Base-by-base conservation (phyloP, 306 rosid genomes). In the Cucurbita maxima region DNA sequence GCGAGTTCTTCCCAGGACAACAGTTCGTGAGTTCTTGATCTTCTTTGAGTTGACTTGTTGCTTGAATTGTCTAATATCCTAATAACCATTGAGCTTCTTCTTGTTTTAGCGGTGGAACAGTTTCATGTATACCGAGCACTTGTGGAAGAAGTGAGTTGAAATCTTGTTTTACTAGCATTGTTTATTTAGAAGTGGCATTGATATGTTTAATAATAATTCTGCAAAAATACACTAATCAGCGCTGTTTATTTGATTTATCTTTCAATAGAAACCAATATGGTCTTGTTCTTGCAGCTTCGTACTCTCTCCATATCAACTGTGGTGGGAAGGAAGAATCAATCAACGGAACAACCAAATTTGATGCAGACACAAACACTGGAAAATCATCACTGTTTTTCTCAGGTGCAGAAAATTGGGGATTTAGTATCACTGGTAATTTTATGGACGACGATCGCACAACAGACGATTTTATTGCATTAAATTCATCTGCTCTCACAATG, bases 221-320 rank as follows among this genome's bases (percentile, higher is more conserved):
- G 19, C 5, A 34, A 61, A 25, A 61, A 36, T 60, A 36, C 13
- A 34, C 12, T 34, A 25, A 7, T 34, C 11, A 61, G 47, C 10
- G 38, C 44, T 36, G 16, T 60, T 61, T 48, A n/a, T 18, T 67
- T 67, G 36, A 47, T 9, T 56, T 76, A 30, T 53, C 10, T 50
- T 15, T 61, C 10, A 38, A 15, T 37, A 6, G 47, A 36, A 61
- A 61, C 48, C 48, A 48, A 48, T 47, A 69, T 54, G 66, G 57
- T 6, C 8, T 30, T 66, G 4, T 38, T 45, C 80, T 75, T 73
- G 2, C 79, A 83, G 92, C 38, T 37, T 63, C 18, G 57, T 85
- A 84, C 76, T 85, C 85, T 75, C 69, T 89, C 63, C 85, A 70
- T 71, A 87, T 89, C 75, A 89, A 87, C 41, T 87, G 92, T 60